Evolutionary conservation across 257 asterid species (phyloP), one percentile per base, ranked within the genome.

Genomic region (Nicotiana knightiana): DNA sequence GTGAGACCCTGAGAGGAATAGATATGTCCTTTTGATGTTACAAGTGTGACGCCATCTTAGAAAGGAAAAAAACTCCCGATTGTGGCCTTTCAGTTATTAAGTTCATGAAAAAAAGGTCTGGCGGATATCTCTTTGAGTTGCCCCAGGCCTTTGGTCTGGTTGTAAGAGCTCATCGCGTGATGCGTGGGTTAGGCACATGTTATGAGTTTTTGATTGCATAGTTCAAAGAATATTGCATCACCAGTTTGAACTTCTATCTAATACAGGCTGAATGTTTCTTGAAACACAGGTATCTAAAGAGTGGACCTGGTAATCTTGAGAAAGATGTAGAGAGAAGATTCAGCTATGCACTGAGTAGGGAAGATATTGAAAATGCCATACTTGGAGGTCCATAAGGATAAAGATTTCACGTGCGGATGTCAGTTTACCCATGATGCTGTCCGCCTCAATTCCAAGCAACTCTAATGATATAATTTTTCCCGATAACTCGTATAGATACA

Each of bases 281-380:
- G 32, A 54, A 80, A 83, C 86, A 89, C 93, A 96, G 99, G 89
- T 96, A 94, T 86, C 89, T 94, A 76, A 96, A 94, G 89, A 91
- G 77, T 64, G 98, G 98, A 83, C 89, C 97, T 0, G 98, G 97
- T 33, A 86, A 87, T 76, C 93, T 96, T 18, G 99, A 92, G 85
- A 96, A 93, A 86, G 97, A 96, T 55, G 87, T 96, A 0, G 99
- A 96, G 81, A 92, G 99, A 85, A 89, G 98, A 89, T 96, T 96
- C 87, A 96, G 98, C 84, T 96, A 96, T 43, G 98, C 99, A 0
- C 89, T 94, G 17, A 93, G 99, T 84, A 90, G 99, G 86, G 99
- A 96, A 86, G 99, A 96, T 85, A 93, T 94, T 33, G 98, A 96
- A 84, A 96, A 96, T 81, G 98, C 99, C 61, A 91, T 96, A 81